These are phyloP conservation scores for Dioscorea zingiberensis DNA, from an alignment of 106 monocot species.

Conservation along the genomic window DNA sequence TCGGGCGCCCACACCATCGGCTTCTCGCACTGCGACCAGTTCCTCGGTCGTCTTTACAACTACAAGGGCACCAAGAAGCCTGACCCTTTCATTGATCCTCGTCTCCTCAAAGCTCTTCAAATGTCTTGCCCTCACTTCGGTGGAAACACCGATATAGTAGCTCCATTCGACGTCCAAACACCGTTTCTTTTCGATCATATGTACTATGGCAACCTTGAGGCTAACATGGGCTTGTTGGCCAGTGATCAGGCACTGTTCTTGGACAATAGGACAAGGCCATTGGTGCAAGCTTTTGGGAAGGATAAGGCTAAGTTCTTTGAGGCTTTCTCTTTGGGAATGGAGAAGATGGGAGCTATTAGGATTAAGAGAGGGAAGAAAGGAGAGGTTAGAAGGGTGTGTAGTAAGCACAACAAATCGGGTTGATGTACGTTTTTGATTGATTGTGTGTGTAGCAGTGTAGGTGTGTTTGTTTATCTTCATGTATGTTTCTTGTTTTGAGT, in stretches of 20 bases:
- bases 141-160: slow-evolving; percentile 72
- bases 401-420: slow-evolving; percentile 2
- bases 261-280: slow-evolving; percentile 50
- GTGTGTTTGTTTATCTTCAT: slow-evolving; percentile 3
- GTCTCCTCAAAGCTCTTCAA: slow-evolving; percentile 68
- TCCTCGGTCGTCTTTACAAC: slow-evolving; percentile 69
- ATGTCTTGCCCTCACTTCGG: slow-evolving; percentile 73
- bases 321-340: slow-evolving; percentile 69
- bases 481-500: no score
- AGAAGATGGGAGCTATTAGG: slow-evolving; percentile 71
- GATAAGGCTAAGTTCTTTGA: slow-evolving; percentile 67
- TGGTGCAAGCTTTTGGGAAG: slow-evolving; percentile 46
- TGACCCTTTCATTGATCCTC: slow-evolving; percentile 58
- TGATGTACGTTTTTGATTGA: no score
- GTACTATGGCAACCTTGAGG: slow-evolving; percentile 73
- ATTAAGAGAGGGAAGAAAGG: slow-evolving; percentile 80
- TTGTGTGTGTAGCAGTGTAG: no score
- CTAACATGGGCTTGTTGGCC: slow-evolving; percentile 67
- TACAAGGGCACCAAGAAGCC: slow-evolving; percentile 40
- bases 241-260: slow-evolving; percentile 68
- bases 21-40: slow-evolving; percentile 87
- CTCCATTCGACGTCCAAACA: slow-evolving; percentile 76
- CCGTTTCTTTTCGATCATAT: slow-evolving; percentile 75
- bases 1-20: slow-evolving; percentile 85
- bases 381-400: slow-evolving; percentile 69